Conservation (phyloP, 345 rosid genomes). For the Rhizophora mangle region DNA sequence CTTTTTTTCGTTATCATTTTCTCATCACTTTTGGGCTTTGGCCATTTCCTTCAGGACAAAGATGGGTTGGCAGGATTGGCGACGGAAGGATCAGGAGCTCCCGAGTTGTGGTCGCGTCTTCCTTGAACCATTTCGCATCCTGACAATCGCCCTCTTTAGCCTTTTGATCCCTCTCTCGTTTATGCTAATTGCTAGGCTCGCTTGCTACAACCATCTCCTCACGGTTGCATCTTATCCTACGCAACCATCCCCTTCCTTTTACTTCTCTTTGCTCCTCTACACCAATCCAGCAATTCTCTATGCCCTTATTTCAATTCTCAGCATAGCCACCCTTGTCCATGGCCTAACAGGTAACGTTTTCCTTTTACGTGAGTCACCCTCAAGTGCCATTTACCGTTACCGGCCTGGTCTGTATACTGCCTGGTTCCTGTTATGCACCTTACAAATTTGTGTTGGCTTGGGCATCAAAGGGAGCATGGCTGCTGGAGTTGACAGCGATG, state of each 20-base stretch:
- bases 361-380: constrained; percentile 23
- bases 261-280: constrained; percentile 28
- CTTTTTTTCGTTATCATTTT: background rate
- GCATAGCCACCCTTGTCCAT: constrained; percentile 50
- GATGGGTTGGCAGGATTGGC: constrained; percentile 20
- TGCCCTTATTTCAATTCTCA: constrained; percentile 38
- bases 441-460: constrained; percentile 54
- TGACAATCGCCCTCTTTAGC: constrained; percentile 52
- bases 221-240: constrained; percentile 16
- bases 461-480: constrained; percentile 50
- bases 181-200: constrained; percentile 61
- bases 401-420: constrained; percentile 41
- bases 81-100: constrained; percentile 7
- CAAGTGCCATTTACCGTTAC: constrained; percentile 7
- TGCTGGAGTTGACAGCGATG: constrained; percentile 33
- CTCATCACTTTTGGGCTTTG: background rate
- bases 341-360: constrained; percentile 50
- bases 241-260: constrained; percentile 5
- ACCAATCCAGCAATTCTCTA: constrained; percentile 43
- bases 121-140: constrained; percentile 40
- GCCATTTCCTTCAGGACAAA: background rate
- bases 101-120: background rate
- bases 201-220: constrained; percentile 34
- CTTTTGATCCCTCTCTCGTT: constrained; percentile 75
- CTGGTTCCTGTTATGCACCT: constrained; percentile 55